Base-by-base conservation (phyloP, 2,329 filamentous ascomycete genomes). In the Akanthomyces muscarius region DNA sequence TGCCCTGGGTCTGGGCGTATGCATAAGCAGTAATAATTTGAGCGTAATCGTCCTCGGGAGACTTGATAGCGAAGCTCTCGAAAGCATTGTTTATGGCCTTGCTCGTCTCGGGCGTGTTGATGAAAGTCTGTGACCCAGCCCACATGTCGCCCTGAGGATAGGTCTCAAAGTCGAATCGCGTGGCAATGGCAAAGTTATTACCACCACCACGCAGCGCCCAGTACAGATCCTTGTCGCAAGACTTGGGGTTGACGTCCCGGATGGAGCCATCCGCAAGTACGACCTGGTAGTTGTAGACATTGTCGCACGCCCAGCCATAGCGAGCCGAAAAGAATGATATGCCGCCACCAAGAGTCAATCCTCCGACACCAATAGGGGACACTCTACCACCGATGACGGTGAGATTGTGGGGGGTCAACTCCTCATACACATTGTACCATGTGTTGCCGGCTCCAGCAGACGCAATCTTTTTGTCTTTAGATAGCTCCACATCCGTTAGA, bases 181-280 rank as follows among this genome's bases (percentile, higher is more conserved):
- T 75, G 5, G 86, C 81, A 4, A 87, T 75, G n/a, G 80, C 84
- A 65, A 83, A 86, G 53, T 80, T 86, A 41, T 82, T 83, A 2
- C 83, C 81, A 1, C 84, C 82, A 21, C 83, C 83, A 44, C 77
- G 75, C 1, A 86, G 74, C 2, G 83, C 85, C 81, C 83, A 86
- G 72, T 82, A 86, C 1, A 87, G 74, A 61, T 86, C 83, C 0
- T 75, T 63, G 38, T 54, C 52, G 62, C 85, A 76, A 23, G 78
- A 66, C 2, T 72, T 70, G 4, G 69, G 71, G 6, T 73, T 77
- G 3, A 79, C 81, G 2, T 72, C 76, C 1, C 81, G 67, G 21
- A 80, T 69, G 16, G 72, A 65, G 1, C 83, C 83, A 33, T 71
- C 71, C 0, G 77, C 79, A 10, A 78, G 77, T 2, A 85, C 75